phyloP scores from a whole-genome alignment of 495 filamentous ascomycete species.

The Aspergillus kassunensis region DNA sequence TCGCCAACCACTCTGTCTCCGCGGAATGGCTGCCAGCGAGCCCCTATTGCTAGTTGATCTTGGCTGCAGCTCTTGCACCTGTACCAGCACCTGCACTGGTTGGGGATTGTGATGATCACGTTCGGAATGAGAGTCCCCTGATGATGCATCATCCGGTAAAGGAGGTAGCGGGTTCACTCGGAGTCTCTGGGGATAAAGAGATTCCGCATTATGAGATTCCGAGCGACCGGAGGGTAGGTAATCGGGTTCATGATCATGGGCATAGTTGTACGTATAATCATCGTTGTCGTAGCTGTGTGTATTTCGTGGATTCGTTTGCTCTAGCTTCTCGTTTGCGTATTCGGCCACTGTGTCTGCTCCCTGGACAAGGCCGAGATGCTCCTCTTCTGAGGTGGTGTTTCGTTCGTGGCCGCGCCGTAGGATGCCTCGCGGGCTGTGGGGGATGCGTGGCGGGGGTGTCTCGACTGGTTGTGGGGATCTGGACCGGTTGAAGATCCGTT shows the following conservation, averaged over 20 bases:
- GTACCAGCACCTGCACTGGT: too few species aligned
- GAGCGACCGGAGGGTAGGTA: constrained; percentile 5
- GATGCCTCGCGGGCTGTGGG: constrained; percentile 21
- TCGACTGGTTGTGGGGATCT: constrained; percentile 30
- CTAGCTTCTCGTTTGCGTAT: constrained; percentile 33
- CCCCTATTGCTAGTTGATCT: constrained; percentile 10
- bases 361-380: constrained; percentile 78
- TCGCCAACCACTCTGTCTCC: constrained; percentile 33
- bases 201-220: constrained; percentile 3
- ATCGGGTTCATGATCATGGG: constrained; percentile 10
- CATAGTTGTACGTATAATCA: constrained; percentile 20
- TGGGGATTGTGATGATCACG: neutral
- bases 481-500: constrained; percentile 64
- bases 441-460: constrained; percentile 15
- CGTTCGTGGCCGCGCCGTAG: constrained; percentile 43
- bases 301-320: constrained; percentile 17
- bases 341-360: constrained; percentile 56
- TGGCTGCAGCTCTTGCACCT: too few species aligned
- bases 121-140: constrained; percentile 4
- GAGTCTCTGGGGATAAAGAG: constrained; percentile 13
- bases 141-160: constrained; percentile 19
- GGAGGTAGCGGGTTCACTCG: constrained; percentile 19
- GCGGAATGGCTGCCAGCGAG: constrained; percentile 11
- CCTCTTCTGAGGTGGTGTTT: constrained; percentile 69
- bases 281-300: neutral